phyloP scores from a whole-genome alignment of 1,139 yeast species.

The Kazachstania sp. region DNA sequence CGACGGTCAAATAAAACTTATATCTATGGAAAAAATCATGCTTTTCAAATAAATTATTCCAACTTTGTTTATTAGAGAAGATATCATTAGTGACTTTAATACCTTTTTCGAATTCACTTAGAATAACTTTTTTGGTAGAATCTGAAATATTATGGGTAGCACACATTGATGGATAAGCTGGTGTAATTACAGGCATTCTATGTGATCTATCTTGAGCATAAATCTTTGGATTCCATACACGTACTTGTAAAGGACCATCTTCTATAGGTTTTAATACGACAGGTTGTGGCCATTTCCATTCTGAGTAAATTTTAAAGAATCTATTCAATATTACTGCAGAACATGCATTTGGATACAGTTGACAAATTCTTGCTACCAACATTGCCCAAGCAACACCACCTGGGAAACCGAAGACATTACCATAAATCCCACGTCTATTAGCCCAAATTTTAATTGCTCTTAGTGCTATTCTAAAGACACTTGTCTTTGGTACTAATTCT shows the following conservation, averaged over 20 bases:
- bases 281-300: constrained; percentile 99
- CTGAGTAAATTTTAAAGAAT: constrained; percentile 73
- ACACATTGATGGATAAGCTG: constrained; percentile 99
- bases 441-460: constrained; percentile 97
- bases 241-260: constrained; percentile 92
- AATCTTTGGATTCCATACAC: constrained; percentile 93
- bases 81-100: constrained; percentile 64
- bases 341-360: constrained; percentile 90
- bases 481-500: constrained; percentile 81
- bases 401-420: constrained; percentile 92
- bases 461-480: constrained; percentile 85
- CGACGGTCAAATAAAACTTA: constrained; percentile 76
- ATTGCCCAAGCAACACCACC: constrained; percentile 99
- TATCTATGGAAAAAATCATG: constrained; percentile 77
- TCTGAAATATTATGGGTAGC: constrained; percentile 92
- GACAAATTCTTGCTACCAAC: constrained; percentile 95
- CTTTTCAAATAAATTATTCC: constrained; percentile 69
- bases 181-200: constrained; percentile 97
- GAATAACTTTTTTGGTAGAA: constrained; percentile 75
- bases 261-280: constrained; percentile 85
- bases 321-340: constrained; percentile 83
- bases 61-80: constrained; percentile 48
- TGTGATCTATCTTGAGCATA: constrained; percentile 85
- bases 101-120: constrained; percentile 71
- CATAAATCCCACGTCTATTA: constrained; percentile 86